These are phyloP conservation scores for Trichopus zeylanicus DNA, from an alignment of 116 monocot genomes.

Conservation along the genomic window DNA sequence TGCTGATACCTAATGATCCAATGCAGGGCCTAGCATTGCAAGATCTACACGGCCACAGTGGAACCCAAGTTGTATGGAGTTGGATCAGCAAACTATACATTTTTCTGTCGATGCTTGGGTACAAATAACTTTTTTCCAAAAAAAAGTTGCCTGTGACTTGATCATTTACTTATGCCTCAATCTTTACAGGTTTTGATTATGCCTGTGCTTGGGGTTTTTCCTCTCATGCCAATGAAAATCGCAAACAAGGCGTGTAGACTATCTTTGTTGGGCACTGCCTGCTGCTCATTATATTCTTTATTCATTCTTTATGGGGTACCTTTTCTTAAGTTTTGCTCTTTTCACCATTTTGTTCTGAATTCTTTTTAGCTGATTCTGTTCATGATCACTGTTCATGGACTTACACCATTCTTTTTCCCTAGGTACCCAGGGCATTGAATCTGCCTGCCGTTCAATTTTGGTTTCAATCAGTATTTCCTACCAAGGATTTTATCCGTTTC, in stretches of 20 bases:
- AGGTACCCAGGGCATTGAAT: slow-evolving; percentile 87
- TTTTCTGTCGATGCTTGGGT: slow-evolving; percentile 72
- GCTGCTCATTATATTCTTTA: slow-evolving; percentile 61
- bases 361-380: background rate
- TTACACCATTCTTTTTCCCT: slow-evolving; percentile 1
- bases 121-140: slow-evolving; percentile 2
- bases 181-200: slow-evolving; percentile 57
- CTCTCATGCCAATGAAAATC: slow-evolving; percentile 46
- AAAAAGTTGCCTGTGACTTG: background rate
- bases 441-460: slow-evolving; percentile 50
- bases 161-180: background rate
- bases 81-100: slow-evolving; percentile 44
- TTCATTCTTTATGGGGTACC: slow-evolving; percentile 75
- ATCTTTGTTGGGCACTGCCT: slow-evolving; percentile 63
- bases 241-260: slow-evolving; percentile 61
- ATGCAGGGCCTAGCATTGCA: slow-evolving; percentile 17
- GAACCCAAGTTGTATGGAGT: slow-evolving; percentile 22
- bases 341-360: background rate
- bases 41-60: slow-evolving; percentile 26
- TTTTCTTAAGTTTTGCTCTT: background rate
- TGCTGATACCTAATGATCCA: background rate
- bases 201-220: slow-evolving; percentile 61
- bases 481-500: slow-evolving; percentile 80
- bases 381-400: background rate
- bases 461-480: slow-evolving; percentile 55